Conservation (phyloP, 2,329 filamentous ascomycete genomes). For the Thelonectria blattea region DNA sequence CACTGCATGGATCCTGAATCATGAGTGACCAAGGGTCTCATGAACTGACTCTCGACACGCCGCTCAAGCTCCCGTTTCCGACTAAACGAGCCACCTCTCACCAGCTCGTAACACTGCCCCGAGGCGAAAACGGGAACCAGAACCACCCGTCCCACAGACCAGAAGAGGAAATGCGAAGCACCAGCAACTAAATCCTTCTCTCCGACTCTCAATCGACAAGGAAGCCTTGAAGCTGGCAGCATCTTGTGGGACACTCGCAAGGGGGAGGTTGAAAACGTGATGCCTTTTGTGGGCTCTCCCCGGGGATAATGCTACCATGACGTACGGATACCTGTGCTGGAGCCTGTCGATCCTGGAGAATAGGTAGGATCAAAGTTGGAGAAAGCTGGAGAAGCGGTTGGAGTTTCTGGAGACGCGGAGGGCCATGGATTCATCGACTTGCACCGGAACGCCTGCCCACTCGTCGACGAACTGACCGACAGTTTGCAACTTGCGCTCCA, state of each 20-base stretch:
- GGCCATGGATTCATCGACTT: background rate
- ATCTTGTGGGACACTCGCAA: background rate
- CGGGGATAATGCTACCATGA: slow-evolving; percentile 8
- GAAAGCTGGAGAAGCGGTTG: background rate
- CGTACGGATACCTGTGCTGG: background rate
- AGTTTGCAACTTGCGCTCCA: background rate
- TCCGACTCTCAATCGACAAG: background rate
- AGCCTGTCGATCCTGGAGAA: background rate
- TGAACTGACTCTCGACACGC: background rate
- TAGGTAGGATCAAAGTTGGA: background rate
- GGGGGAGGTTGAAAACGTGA: background rate
- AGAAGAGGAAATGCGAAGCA: slow-evolving; percentile 7
- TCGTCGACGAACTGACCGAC: background rate
- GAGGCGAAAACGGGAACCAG: background rate
- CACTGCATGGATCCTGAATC: background rate
- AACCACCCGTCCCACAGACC: slow-evolving; percentile 5
- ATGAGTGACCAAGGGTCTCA: background rate
- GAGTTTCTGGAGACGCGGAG: background rate
- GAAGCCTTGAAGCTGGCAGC: background rate
- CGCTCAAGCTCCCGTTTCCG: background rate
- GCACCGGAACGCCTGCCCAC: background rate
- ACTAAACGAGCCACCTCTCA: background rate
- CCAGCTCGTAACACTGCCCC: background rate
- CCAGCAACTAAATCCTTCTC: background rate
- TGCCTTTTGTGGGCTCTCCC: slow-evolving; percentile 1